Conservation (phyloP, 768 basidiomycete species). For the Cubamyces lactineus region DNA sequence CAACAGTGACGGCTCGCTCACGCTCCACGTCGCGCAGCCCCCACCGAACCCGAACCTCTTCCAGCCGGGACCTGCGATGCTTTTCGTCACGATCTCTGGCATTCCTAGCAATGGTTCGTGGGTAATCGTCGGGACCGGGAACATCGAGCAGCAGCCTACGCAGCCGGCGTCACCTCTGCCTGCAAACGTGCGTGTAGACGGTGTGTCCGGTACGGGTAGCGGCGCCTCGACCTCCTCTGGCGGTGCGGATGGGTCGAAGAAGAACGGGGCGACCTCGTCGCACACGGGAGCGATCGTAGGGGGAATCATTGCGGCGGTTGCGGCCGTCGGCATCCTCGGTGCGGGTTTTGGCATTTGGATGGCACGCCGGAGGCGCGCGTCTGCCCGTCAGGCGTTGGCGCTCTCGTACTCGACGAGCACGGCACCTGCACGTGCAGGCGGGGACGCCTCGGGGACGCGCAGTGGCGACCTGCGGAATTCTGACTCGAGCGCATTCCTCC, state of each 20-base stretch:
- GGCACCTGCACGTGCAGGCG: constrained; percentile 32
- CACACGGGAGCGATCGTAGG: constrained; percentile 52
- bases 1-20: constrained; percentile 73
- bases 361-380: constrained; percentile 53
- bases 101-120: constrained; percentile 80
- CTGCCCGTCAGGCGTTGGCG: constrained; percentile 33
- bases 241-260: constrained; percentile 16
- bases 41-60: constrained; percentile 86
- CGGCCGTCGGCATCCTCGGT: constrained; percentile 53
- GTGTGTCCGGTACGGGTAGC: constrained; percentile 43
- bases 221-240: constrained; percentile 28
- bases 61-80: constrained; percentile 84
- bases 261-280: constrained; percentile 32
- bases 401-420: constrained; percentile 45
- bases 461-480: constrained; percentile 47
- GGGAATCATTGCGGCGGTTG: constrained; percentile 55
- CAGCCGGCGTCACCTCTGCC: constrained; percentile 50
- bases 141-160: constrained; percentile 70
- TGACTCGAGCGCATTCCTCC: constrained; percentile 72
- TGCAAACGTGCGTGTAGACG: constrained; percentile 46
- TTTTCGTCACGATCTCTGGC: constrained; percentile 84
- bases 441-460: constrained; percentile 27
- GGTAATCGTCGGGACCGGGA: constrained; percentile 79
- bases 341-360: constrained; percentile 56
- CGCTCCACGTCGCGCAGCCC: constrained; percentile 78